phyloP scores from a whole-genome alignment of 768 basidiomycete genomes.

The Pulveroboletus sp. region DNA sequence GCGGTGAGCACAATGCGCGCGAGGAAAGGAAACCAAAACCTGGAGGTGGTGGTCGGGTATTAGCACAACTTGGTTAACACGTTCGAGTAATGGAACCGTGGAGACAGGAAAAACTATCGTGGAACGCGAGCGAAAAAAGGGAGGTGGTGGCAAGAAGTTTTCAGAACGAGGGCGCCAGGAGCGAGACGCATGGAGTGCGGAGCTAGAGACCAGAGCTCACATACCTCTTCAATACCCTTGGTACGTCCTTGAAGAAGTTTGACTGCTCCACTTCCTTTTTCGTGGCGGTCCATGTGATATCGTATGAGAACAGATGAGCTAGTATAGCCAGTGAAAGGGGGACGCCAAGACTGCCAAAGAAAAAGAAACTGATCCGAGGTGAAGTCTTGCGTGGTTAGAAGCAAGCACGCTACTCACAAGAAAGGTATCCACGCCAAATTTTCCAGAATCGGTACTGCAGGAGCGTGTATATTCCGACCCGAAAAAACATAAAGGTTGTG shows the following conservation, averaged over 20 bases:
- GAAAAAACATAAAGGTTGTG: conserved; percentile 71
- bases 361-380: conserved; percentile 38
- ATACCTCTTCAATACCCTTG: conserved; percentile 66
- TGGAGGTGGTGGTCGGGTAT: conserved; percentile 13
- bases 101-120: neutral
- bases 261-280: conserved; percentile 84
- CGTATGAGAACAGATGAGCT: conserved; percentile 56
- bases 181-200: neutral
- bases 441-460: conserved; percentile 58
- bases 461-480: conserved; percentile 68
- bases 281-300: conserved; percentile 58
- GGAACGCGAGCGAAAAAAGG: neutral
- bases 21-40: conserved; percentile 41
- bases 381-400: conserved; percentile 1
- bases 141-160: neutral
- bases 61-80: conserved; percentile 11
- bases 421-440: conserved; percentile 34
- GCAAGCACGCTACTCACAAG: conserved; percentile 30
- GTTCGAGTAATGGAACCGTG: conserved; percentile 3
- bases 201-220: conserved; percentile 5
- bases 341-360: conserved; percentile 56
- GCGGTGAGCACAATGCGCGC: conserved; percentile 50
- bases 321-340: conserved; percentile 53
- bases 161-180: neutral
- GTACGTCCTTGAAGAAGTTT: conserved; percentile 90